Base-by-base conservation (phyloP, 495 filamentous ascomycete species). In the Achaetomiella virescens region DNA sequence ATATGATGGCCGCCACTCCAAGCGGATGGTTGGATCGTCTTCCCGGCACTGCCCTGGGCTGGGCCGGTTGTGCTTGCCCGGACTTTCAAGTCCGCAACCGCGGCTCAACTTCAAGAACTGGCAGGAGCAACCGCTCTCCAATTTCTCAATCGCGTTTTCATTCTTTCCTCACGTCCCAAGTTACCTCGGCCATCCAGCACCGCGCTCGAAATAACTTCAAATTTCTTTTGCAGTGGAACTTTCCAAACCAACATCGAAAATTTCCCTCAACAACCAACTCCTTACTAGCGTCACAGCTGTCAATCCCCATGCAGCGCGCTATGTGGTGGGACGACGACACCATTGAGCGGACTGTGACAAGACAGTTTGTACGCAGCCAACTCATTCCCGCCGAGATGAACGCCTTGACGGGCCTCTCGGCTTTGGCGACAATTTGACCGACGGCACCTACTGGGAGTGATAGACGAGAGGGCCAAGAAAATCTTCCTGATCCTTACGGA, bases 361-460 rank as follows among this genome's bases (percentile, higher is more conserved):
- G 79, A 38, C 77, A 84, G 45, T 93, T 84, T 62, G 79, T 95
- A 55, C 74, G 82, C 55, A 79, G 78, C 36, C 83, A 85, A 51
- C 76, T 90, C 18, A 74, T 79, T n/a, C 79, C 82, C 12, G 77
- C 84, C 14, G 81, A 86, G 66, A 77, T 85, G 70, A 79, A 29
- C 78, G 78, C 24, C 75, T 97, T 15, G 84, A 93, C 63, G 75
- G 78, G 43, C 83, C 84, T 0, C 71, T 91, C 35, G 79, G 79
- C 17, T 96, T 93, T 71, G 91, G 90, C n/a, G 90, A 91, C 64
- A 88, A 86, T 12, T 69, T 97, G 59, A 96, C 91, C 1, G 88
- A 90, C 62, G 85, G 89, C 59, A 95, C 90, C 1, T 97, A 96
- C 64, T 84, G 89, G 70, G 91, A 96, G 61, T 95, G 89, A 95